These are phyloP conservation scores for Epichloe aotearoae DNA, from an alignment of 2,329 filamentous ascomycete species.

Conservation along the genomic window DNA sequence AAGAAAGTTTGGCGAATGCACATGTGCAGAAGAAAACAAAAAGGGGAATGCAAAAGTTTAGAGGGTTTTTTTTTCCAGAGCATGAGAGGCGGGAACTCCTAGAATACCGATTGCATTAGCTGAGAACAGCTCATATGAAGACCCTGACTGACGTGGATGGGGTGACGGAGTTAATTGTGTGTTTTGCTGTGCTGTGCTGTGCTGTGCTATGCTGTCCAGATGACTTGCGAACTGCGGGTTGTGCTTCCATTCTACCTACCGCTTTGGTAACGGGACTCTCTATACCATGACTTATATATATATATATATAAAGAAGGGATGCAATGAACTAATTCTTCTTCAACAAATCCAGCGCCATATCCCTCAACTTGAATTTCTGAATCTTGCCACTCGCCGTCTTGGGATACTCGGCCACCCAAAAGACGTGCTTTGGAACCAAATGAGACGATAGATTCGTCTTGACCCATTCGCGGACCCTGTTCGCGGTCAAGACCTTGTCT, in stretches of 20 bases:
- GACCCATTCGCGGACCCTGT: conserved; percentile 61
- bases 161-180: neutral
- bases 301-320: too few species aligned
- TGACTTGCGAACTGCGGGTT: neutral
- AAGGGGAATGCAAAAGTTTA: neutral
- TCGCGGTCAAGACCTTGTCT: conserved; percentile 30
- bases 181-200: neutral
- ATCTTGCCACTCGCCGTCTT: conserved; percentile 97
- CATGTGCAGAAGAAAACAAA: neutral
- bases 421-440: conserved; percentile 80
- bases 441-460: conserved; percentile 52
- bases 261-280: too few species aligned
- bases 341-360: conserved; percentile 38
- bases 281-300: too few species aligned
- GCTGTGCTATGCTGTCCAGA: too few species aligned
- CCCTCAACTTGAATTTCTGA: conserved; percentile 78
- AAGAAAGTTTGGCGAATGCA: neutral
- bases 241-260: too few species aligned
- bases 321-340: neutral
- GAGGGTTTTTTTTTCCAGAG: neutral
- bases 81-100: neutral
- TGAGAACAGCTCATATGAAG: conserved; percentile 1
- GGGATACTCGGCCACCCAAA: conserved; percentile 72
- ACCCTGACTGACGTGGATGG: neutral
- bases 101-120: neutral